These are phyloP conservation scores for Ascomycota sp. DNA, from an alignment of 2,329 filamentous ascomycete species.

Conservation along the genomic window DNA sequence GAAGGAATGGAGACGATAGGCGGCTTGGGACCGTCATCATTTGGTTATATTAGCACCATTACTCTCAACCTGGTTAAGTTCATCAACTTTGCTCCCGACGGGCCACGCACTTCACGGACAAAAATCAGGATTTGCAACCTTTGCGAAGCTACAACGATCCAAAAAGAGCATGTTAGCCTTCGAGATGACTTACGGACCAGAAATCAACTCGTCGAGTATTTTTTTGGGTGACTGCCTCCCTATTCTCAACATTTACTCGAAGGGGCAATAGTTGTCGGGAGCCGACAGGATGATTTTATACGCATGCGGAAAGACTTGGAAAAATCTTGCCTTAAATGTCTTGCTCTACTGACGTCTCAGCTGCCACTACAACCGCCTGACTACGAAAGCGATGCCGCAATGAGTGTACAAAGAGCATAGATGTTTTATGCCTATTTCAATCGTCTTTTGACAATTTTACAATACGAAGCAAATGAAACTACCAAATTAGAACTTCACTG, in stretches of 20 bases:
- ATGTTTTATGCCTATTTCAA: constrained; percentile 57
- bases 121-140: constrained; percentile 52
- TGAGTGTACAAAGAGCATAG: constrained; percentile 47
- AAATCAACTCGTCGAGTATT: constrained; percentile 47
- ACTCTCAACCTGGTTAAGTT: constrained; percentile 49
- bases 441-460: constrained; percentile 44
- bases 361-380: constrained; percentile 46
- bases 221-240: constrained; percentile 48
- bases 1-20: constrained; percentile 42
- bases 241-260: constrained; percentile 26
- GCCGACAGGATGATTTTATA: constrained; percentile 33
- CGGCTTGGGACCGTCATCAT: constrained; percentile 40
- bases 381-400: constrained; percentile 43
- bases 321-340: constrained; percentile 40
- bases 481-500: constrained; percentile 8
- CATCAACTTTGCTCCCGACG: constrained; percentile 36
- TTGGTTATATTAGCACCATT: constrained; percentile 41
- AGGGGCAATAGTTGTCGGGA: constrained; percentile 17
- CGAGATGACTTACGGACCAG: constrained; percentile 48
- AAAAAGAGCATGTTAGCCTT: constrained; percentile 48
- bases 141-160: constrained; percentile 41
- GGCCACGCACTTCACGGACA: constrained; percentile 34
- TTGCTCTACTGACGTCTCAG: constrained; percentile 46
- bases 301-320: constrained; percentile 45
- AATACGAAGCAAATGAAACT: constrained; percentile 30